Conservation (phyloP, 1,284 basidiomycete genomes). For the Puccinia polysora region DNA sequence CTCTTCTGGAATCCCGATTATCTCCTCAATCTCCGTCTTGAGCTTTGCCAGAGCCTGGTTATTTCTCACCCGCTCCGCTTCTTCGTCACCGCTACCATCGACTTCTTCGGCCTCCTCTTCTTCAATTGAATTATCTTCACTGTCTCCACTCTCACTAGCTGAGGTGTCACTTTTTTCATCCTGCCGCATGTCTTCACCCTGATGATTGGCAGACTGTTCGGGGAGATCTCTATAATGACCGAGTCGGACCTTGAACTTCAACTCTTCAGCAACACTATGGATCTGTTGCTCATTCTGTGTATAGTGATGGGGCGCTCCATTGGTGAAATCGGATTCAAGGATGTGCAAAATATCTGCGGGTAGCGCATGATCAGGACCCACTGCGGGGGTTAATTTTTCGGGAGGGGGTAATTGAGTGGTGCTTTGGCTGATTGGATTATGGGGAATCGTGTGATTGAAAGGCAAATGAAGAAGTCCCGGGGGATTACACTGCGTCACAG, state of each 20-base stretch:
- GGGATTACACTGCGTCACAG: too few relatives aligned
- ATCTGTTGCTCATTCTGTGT: conserved; percentile 13
- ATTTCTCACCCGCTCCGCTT: conserved; percentile 26
- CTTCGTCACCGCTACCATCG: conserved; percentile 42
- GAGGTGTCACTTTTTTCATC: background rate
- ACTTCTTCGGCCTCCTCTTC: conserved; percentile 15
- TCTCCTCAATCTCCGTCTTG: conserved; percentile 32
- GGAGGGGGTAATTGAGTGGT: background rate
- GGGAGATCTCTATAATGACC: conserved; percentile 27
- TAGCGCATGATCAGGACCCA: background rate
- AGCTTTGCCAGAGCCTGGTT: conserved; percentile 20
- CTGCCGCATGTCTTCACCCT: conserved; percentile 12
- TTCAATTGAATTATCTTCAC: conserved; percentile 1
- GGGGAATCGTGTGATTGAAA: too few relatives aligned
- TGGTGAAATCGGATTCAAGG: conserved; percentile 33
- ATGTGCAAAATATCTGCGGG: conserved; percentile 38
- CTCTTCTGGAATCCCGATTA: conserved; percentile 17
- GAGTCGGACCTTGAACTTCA: conserved; percentile 29
- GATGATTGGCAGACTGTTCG: conserved; percentile 27
- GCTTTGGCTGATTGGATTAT: too few relatives aligned
- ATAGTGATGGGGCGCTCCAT: background rate
- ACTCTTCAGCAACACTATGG: conserved; percentile 23
- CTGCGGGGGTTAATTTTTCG: background rate
- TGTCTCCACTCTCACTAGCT: conserved; percentile 1
- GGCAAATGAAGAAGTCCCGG: too few relatives aligned